phyloP scores from a whole-genome alignment of 2,329 filamentous ascomycete genomes.

The Neofusicoccum cordaticola region DNA sequence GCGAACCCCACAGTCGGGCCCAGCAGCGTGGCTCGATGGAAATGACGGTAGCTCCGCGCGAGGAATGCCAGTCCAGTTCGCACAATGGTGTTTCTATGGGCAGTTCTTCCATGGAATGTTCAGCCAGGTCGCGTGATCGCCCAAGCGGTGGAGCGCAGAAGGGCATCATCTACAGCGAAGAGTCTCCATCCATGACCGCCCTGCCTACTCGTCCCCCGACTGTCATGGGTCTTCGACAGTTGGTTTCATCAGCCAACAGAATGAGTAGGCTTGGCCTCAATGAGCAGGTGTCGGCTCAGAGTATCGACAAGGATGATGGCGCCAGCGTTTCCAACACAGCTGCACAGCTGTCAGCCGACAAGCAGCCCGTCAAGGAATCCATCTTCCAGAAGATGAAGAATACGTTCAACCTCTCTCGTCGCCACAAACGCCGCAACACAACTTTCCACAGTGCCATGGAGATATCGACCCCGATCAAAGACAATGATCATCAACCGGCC shows the following conservation, averaged over 20 bases:
- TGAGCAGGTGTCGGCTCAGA: not conserved
- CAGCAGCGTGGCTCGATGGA: not conserved
- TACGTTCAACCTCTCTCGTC: not conserved
- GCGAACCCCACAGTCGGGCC: not conserved
- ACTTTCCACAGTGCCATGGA: not conserved
- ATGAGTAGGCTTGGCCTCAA: not conserved
- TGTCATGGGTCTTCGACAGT: not conserved
- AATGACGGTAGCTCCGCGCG: not conserved
- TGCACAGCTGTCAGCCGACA: not conserved
- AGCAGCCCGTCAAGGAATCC: not conserved
- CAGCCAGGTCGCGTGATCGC: not conserved
- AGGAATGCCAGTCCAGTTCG: not conserved
- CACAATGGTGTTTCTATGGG: not conserved
- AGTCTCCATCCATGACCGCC: not conserved
- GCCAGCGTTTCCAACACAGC: not conserved
- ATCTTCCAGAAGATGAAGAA: not conserved
- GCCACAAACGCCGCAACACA: not conserved
- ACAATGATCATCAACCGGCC: not conserved
- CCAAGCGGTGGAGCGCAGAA: not conserved
- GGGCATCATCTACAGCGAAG: not conserved
- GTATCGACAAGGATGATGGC: not conserved
- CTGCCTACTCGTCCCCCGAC: not conserved
- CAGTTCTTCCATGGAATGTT: not conserved
- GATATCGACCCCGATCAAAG: not conserved
- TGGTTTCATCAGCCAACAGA: not conserved